Percentiles rank a stretch among this genome's conserved stretches.
phyloP scores from a whole-genome alignment of 306 rosid genomes.

The Castanea sativa region DNA sequence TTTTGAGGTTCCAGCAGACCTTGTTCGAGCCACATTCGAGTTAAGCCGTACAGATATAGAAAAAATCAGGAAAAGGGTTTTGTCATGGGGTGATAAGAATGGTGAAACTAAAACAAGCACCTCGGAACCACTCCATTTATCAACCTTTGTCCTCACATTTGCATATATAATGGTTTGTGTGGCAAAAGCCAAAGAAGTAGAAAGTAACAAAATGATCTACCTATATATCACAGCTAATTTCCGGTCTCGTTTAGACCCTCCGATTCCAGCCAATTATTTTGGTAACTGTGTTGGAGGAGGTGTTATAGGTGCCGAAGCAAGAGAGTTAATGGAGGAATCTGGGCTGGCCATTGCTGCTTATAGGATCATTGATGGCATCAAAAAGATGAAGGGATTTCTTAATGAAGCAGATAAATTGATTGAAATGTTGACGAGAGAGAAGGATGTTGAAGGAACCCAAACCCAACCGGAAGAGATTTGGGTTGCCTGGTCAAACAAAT shows the following conservation, averaged over 20 bases:
- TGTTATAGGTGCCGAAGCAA: neutral
- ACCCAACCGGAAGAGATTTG: neutral
- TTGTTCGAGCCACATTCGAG: slow-evolving; percentile 36
- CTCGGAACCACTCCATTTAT: slow-evolving; percentile 8
- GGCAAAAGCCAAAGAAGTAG: slow-evolving; percentile 24
- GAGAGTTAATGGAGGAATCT: neutral
- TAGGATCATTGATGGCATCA: slow-evolving; percentile 19
- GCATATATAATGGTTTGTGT: slow-evolving; percentile 33
- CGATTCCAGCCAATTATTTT: slow-evolving; percentile 29
- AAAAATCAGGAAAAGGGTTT: slow-evolving; percentile 16
- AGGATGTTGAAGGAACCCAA: no score
- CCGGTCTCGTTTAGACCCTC: slow-evolving; percentile 31
- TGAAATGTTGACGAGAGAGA: neutral
- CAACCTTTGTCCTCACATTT: slow-evolving; percentile 28
- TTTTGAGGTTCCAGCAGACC: neutral
- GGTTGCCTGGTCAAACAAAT: slow-evolving; percentile 25
- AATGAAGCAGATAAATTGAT: slow-evolving; percentile 13
- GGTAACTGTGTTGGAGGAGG: slow-evolving; percentile 37
- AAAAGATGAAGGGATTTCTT: slow-evolving; percentile 13
- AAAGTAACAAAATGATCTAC: neutral
- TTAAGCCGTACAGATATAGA: slow-evolving; percentile 21
- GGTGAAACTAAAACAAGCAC: neutral
- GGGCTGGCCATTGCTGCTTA: slow-evolving; percentile 13
- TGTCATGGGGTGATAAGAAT: neutral
- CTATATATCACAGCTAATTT: slow-evolving; percentile 13